phyloP scores from a whole-genome alignment of 495 filamentous ascomycete species.

The Cercophora newfieldiana region DNA sequence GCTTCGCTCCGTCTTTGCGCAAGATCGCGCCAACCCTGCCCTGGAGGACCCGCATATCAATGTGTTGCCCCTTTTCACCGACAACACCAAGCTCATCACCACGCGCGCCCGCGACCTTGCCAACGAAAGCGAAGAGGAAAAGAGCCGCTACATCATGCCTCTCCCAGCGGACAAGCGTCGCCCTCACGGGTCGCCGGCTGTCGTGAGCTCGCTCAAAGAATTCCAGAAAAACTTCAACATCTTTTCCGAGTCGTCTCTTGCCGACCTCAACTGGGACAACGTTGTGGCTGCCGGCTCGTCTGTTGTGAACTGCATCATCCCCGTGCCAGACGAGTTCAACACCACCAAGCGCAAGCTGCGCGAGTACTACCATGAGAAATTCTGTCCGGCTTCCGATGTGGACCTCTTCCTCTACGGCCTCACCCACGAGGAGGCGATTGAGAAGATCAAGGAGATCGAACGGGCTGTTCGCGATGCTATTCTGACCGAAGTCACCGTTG shows the following conservation, averaged over 20 bases:
- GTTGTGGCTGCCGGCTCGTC: constrained; percentile 75
- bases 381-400: constrained; percentile 80
- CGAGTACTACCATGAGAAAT: constrained; percentile 74
- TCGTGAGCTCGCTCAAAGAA: constrained; percentile 62
- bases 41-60: constrained; percentile 64
- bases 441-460: constrained; percentile 83
- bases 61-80: constrained; percentile 66
- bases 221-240: constrained; percentile 75
- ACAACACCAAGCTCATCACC: constrained; percentile 54
- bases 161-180: constrained; percentile 61
- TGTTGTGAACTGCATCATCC: constrained; percentile 70
- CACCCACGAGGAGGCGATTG: constrained; percentile 67
- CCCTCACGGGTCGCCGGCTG: constrained; percentile 58
- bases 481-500: constrained; percentile 70
- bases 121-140: constrained; percentile 58
- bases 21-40: constrained; percentile 59
- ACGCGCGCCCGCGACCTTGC: constrained; percentile 63
- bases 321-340: constrained; percentile 64
- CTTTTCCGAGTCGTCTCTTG: constrained; percentile 67
- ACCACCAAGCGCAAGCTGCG: constrained; percentile 65
- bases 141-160: constrained; percentile 69
- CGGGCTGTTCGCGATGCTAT: constrained; percentile 66
- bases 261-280: constrained; percentile 73
- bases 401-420: constrained; percentile 85
- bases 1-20: constrained; percentile 70